Evolutionary conservation across 345 rosid genomes (phyloP).

Genomic region (Citrus cavaleriei): DNA sequence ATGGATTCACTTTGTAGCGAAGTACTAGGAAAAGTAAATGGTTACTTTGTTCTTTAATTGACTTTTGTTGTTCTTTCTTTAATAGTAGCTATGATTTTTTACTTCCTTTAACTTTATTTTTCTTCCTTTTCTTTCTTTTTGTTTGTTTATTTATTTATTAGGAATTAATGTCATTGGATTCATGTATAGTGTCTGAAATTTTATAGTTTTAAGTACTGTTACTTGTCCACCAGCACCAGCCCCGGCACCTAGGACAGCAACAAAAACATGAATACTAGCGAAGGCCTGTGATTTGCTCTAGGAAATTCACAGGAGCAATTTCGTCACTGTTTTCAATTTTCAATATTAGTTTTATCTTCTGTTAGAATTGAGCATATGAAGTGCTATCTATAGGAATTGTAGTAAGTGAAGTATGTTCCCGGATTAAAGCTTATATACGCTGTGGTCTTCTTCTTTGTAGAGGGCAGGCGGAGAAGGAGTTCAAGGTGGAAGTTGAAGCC

Average conservation of each 20-base stretch:
- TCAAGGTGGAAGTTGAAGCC: slow-evolving; percentile 92
- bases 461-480: slow-evolving; percentile 98
- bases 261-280: not conserved
- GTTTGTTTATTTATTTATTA: slow-evolving; percentile 3
- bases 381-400: not conserved
- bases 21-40: slow-evolving; percentile 21
- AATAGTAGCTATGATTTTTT: not conserved
- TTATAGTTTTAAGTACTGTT: not conserved
- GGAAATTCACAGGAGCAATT: not conserved
- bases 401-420: not conserved
- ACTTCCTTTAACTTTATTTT: slow-evolving; percentile 14
- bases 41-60: slow-evolving; percentile 30
- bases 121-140: not conserved
- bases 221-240: not conserved
- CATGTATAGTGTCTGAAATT: not conserved
- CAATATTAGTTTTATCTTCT: not conserved
- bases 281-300: not conserved
- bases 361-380: not conserved
- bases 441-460: slow-evolving; percentile 28
- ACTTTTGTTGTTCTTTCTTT: slow-evolving; percentile 6
- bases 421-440: not conserved
- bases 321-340: not conserved
- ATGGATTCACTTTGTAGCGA: not conserved
- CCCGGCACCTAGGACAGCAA: not conserved
- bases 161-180: not conserved